These are phyloP conservation scores for Stylosanthes scabra DNA, from an alignment of 331 rosid species.

Conservation along the genomic window DNA sequence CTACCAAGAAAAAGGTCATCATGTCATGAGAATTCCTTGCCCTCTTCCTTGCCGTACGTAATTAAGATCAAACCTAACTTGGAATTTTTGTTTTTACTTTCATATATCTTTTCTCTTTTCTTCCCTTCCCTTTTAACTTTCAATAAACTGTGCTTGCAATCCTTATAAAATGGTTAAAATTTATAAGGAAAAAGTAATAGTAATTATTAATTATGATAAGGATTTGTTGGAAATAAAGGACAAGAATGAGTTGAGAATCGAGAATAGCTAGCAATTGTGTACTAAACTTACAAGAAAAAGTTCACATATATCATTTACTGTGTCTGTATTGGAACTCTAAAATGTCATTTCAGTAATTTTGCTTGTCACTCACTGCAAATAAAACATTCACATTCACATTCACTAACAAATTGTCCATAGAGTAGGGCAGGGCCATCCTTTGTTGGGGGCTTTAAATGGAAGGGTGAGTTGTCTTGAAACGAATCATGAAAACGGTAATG, in stretches of 20 bases:
- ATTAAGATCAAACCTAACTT: constrained; percentile 19
- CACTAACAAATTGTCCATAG: too few species aligned
- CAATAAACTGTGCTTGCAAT: too few species aligned
- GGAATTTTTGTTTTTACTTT: not conserved
- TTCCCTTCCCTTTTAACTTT: not conserved
- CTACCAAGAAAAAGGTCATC: not conserved
- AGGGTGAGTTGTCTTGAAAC: not conserved
- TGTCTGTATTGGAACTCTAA: too few species aligned
- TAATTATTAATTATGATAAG: not conserved
- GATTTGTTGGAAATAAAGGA: not conserved
- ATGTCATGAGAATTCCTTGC: constrained; percentile 24
- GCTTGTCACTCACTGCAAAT: too few species aligned
- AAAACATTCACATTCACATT: too few species aligned
- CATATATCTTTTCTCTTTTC: not conserved
- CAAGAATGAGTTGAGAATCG: not conserved
- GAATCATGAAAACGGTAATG: not conserved
- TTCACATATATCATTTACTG: too few species aligned
- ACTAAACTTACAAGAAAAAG: not conserved
- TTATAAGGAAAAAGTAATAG: too few species aligned
- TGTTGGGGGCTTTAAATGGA: not conserved
- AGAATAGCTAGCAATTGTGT: not conserved
- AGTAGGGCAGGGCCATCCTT: not conserved
- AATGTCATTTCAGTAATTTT: too few species aligned
- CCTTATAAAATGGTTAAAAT: not conserved
- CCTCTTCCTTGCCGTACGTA: not conserved